These are phyloP conservation scores for Eurotiales sp. DNA, from an alignment of 2,329 filamentous ascomycete genomes.

Conservation along the genomic window DNA sequence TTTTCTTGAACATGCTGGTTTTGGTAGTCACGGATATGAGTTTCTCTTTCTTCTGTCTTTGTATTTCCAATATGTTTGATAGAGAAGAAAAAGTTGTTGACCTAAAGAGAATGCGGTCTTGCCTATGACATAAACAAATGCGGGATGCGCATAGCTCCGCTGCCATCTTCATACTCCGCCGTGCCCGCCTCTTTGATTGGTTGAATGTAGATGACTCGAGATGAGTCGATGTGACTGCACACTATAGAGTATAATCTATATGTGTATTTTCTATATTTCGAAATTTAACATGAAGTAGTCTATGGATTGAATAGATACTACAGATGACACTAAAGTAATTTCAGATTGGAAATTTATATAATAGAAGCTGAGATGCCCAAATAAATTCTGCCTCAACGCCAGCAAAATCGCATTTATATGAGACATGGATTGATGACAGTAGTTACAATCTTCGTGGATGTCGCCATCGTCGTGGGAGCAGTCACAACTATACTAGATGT, in stretches of 20 bases:
- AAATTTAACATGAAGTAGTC: too few relatives aligned
- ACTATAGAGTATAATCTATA: too few relatives aligned
- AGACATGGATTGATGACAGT: not conserved
- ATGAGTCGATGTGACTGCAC: constrained; percentile 10
- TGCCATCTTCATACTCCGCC: constrained; percentile 3
- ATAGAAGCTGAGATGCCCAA: too few relatives aligned
- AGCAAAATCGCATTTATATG: not conserved
- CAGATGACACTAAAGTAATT: too few relatives aligned
- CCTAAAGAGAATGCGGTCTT: not conserved
- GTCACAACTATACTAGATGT: not conserved
- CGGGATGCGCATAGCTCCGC: constrained; percentile 1
- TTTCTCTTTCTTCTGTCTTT: too few relatives aligned
- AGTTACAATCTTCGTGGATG: not conserved
- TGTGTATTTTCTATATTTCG: not conserved
- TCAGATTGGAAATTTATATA: too few relatives aligned
- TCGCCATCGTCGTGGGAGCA: not conserved
- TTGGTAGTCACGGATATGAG: too few relatives aligned
- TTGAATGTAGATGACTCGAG: constrained; percentile 2
- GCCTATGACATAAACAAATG: constrained; percentile 9
- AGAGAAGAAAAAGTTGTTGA: not conserved
- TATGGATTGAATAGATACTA: too few relatives aligned
- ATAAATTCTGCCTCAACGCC: too few relatives aligned
- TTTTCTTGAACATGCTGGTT: constrained; percentile 53
- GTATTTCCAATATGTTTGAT: too few relatives aligned
- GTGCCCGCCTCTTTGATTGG: constrained; percentile 1